Base-by-base conservation (phyloP, 2,329 filamentous ascomycete genomes). In the Botryosphaeria dothidea region DNA sequence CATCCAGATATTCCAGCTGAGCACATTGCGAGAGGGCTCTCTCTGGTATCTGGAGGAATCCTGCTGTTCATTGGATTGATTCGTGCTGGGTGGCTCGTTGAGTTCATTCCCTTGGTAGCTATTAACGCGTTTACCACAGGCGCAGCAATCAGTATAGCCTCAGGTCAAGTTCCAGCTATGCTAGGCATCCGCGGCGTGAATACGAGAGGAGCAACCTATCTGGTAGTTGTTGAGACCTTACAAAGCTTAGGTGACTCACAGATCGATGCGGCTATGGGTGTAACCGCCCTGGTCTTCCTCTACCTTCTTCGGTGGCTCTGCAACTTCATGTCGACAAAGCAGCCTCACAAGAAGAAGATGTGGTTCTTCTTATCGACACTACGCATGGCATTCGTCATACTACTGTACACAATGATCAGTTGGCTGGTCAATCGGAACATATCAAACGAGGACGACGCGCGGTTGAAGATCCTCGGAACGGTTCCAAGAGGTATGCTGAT, bases 21-120 rank as follows among this genome's bases (percentile, higher is more conserved):
- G 73, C 82, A 89, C 38, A 86, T 97, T 69, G 92, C 92, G 1
- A 92, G 89, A 6, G 87, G 88, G 4, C 81, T 97, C 31, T 88
- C 92, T 11, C 79, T 97, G 60, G 86, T 97, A 66, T 83, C 86
- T 3, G 93, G 93, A 48, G 84, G 82, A 48, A 90, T 96, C 66
- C 90, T 96, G 46, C 83, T 88, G 58, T 86, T 87, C 68, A 85
- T 97, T 67, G 93, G 93, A 4, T 79, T 96, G 3, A 80, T 91
- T 48, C 87, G 92, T 52, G 85, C 88, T 49, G 93, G 93, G 6
- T 95, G 92, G 86, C 89, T 97, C 56, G 92, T 96, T 45, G 92
- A 97, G 69, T 85, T 97, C 71, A 96, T 97, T 71, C 91, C 93
- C 1, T 85, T 97, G 62, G 89, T 92, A 0, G 91, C 92, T 0